Base-by-base conservation (phyloP, 768 basidiomycete species). In the Saitozyma podzolica region DNA sequence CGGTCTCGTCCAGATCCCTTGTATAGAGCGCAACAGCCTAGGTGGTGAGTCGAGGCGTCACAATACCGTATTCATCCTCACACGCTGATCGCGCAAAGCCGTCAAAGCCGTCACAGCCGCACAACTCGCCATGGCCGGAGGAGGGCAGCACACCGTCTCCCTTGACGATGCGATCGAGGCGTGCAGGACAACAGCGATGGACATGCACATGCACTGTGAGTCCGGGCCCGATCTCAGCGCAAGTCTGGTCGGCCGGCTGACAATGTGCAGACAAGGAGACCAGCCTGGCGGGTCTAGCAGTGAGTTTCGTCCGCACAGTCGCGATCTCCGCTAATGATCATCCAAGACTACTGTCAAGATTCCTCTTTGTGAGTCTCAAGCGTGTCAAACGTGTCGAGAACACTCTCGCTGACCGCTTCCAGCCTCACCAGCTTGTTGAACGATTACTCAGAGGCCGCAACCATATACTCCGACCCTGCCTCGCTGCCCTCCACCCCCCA, bases 161-260 rank as follows among this genome's bases (percentile, higher is more conserved):
- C 83, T 97, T 17, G 94, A 97, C 75, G 92, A 96, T 78, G 94
- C 93, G 2, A 96, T 97, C 59, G 91, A 92, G 78, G 92, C 93
- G 5, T 95, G 95, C 91, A 84, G 91, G 20, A 76, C 95, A 53
- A 96, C 92, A 7, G 93, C 94, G 0, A 40, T 68, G 11, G 70
- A 70, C 53, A 70, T 69, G 70, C 72, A 70, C 53, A 62, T 50
- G 17, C 64, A 73, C 49, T 70, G 68, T 69, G 17, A 63, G 68
- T 61, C 45, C 16, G 29, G 29, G 29, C 5, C 29, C 2, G 29
- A 29, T 29, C 10, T 17, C 17, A 43, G 8, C 17, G 16, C 6
- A 9, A 0, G 14, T 45, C 19, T 11, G 60, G 2, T 17, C 20
- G 48, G 42, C 13, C 14, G 14, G 48, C 58, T 67, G 29, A 56